Percentiles rank a stretch among this genome's conserved stretches.
These are phyloP conservation scores for Zygotorulaspora chibaensis DNA, from an alignment of 805 yeast species.

Conservation along the genomic window DNA sequence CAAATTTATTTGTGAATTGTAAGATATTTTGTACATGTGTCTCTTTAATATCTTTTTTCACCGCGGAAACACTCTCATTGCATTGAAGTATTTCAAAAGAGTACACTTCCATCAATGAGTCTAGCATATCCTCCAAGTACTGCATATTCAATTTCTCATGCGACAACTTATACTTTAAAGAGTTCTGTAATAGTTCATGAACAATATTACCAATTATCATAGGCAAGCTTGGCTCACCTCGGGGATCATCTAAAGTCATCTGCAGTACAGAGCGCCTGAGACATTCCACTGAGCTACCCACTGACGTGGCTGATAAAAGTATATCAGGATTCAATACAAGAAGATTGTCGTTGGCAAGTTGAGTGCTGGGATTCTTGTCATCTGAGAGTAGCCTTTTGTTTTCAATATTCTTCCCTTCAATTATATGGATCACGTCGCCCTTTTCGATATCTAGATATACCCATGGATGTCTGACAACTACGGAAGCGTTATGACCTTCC, in stretches of 20 bases:
- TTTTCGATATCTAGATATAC: conserved; percentile 43
- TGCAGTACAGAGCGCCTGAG: conserved; percentile 63
- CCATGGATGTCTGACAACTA: conserved; percentile 63
- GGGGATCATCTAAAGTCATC: conserved; percentile 50
- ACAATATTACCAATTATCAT: conserved; percentile 77
- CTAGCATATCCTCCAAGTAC: conserved; percentile 33
- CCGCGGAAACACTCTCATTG: conserved; percentile 44
- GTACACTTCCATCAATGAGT: conserved; percentile 41
- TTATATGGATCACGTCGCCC: conserved; percentile 59
- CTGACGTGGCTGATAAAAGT: conserved; percentile 72
- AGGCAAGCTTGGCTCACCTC: conserved; percentile 58
- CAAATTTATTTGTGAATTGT: conserved; percentile 49
- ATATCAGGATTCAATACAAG: conserved; percentile 81
- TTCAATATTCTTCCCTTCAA: conserved; percentile 39
- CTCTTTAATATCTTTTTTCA: conserved; percentile 40
- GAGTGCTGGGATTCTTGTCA: conserved; percentile 27
- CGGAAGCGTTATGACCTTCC: conserved; percentile 33
- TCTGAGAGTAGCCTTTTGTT: conserved; percentile 30
- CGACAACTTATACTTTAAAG: conserved; percentile 36
- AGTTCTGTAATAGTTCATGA: conserved; percentile 63
- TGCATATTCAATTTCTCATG: conserved; percentile 30
- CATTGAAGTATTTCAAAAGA: conserved; percentile 53
- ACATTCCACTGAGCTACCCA: conserved; percentile 74
- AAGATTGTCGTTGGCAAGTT: conserved; percentile 46
- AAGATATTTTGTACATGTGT: conserved; percentile 50